These are phyloP conservation scores for Ricinus communis DNA, from an alignment of 345 rosid species.

Conservation along the genomic window DNA sequence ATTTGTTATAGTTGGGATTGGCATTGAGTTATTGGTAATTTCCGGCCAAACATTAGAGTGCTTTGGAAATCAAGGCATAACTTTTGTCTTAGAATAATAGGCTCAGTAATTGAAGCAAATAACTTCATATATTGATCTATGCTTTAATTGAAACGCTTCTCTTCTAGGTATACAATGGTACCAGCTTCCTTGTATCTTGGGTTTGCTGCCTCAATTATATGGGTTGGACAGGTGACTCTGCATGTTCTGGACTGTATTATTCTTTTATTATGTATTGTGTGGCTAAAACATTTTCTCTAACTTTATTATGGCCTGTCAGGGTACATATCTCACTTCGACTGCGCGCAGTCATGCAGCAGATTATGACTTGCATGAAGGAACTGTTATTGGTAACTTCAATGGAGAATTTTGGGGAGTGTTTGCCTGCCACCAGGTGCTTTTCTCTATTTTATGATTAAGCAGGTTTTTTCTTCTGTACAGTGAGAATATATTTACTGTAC, in stretches of 20 bases:
- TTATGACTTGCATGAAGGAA: slow-evolving; percentile 58
- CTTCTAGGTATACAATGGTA: slow-evolving; percentile 75
- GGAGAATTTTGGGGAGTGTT: slow-evolving; percentile 92
- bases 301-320: slow-evolving; percentile 43
- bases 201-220: slow-evolving; percentile 83
- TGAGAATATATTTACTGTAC: neutral
- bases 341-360: slow-evolving; percentile 77
- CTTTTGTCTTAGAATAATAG: too few relatives aligned
- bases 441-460: slow-evolving; percentile 9
- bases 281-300: neutral
- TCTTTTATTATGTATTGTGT: slow-evolving; percentile 7
- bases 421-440: slow-evolving; percentile 80
- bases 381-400: slow-evolving; percentile 76
- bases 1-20: too few relatives aligned
- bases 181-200: slow-evolving; percentile 87
- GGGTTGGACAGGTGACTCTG: slow-evolving; percentile 91
- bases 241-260: slow-evolving; percentile 12
- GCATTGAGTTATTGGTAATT: too few relatives aligned
- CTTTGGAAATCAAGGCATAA: too few relatives aligned
- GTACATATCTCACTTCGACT: slow-evolving; percentile 83
- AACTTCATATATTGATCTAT: too few relatives aligned
- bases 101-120: too few relatives aligned
- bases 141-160: slow-evolving; percentile 6
- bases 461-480: slow-evolving; percentile 3
- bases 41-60: too few relatives aligned